Conservation (phyloP, 352 stramenopile genomes). For the Peronospora farinosa region DNA sequence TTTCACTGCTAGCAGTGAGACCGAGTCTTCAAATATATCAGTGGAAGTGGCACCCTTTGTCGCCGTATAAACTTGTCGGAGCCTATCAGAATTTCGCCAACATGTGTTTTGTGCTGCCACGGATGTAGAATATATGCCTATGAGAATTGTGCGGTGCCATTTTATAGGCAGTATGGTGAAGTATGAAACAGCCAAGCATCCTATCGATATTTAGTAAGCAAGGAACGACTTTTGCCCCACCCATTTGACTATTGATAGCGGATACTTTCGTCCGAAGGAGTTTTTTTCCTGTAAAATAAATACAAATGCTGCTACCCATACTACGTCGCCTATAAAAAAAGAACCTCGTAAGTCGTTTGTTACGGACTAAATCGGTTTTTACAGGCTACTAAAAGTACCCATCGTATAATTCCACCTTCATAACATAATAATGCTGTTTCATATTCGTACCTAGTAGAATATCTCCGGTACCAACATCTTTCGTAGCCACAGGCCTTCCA, state of each 20-base stretch:
- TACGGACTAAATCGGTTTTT: too few species aligned
- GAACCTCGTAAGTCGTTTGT: too few species aligned
- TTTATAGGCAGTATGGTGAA: slow-evolving; percentile 11
- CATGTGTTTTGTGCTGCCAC: slow-evolving; percentile 3
- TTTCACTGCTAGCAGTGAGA: slow-evolving; percentile 11
- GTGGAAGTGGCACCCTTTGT: slow-evolving; percentile 22
- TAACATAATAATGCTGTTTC: not conserved
- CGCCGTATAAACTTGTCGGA: slow-evolving; percentile 18
- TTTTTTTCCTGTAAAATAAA: not conserved
- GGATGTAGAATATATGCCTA: slow-evolving; percentile 29
- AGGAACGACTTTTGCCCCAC: not conserved
- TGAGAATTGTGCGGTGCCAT: slow-evolving; percentile 10
- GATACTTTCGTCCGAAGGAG: not conserved
- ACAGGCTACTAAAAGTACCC: too few species aligned
- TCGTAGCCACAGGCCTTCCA: slow-evolving; percentile 23
- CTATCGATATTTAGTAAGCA: slow-evolving; percentile 36
- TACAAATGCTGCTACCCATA: too few species aligned
- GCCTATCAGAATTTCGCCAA: not conserved
- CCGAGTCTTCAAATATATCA: slow-evolving; percentile 11
- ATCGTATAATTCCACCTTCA: too few species aligned
- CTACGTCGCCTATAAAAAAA: too few species aligned
- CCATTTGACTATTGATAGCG: too few species aligned
- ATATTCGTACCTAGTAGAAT: slow-evolving; percentile 8
- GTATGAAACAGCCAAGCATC: slow-evolving; percentile 19
- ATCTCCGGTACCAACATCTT: slow-evolving; percentile 3